Evolutionary conservation across 2,329 filamentous ascomycete genomes (phyloP).

Genomic region (Dactylellina sp.): DNA sequence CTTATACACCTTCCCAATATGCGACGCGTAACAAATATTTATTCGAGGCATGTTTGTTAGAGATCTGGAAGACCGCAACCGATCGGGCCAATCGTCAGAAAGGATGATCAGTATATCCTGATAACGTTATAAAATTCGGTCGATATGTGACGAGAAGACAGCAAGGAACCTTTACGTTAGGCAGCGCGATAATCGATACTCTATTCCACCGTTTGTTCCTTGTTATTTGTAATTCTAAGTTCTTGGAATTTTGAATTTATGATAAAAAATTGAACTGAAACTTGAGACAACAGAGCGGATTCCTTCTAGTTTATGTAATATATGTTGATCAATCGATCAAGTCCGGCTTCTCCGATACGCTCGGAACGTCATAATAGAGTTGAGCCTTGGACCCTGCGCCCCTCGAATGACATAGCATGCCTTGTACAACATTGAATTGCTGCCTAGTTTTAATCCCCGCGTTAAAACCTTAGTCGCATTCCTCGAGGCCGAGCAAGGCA

Average conservation of each 20-base stretch:
- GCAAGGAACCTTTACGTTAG: background rate
- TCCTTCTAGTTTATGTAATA: background rate
- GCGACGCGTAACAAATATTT: background rate
- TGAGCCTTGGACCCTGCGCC: background rate
- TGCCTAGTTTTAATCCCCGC: background rate
- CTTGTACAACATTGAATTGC: conserved; percentile 3
- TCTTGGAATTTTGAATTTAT: conserved; percentile 3
- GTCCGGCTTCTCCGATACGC: background rate
- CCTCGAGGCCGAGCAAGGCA: background rate
- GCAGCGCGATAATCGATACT: background rate
- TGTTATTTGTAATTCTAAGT: background rate
- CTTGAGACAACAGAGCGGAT: background rate
- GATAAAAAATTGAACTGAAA: background rate
- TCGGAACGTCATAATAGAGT: background rate
- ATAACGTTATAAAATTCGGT: background rate
- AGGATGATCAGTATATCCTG: background rate
- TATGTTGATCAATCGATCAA: background rate
- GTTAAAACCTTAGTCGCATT: background rate
- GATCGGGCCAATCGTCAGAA: background rate
- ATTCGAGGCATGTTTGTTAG: background rate
- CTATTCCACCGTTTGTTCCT: background rate
- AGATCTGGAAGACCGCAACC: background rate
- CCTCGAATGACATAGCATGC: background rate
- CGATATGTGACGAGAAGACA: background rate
- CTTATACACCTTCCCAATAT: background rate